phyloP scores from a whole-genome alignment of 129 eudicot genomes.

The Solidago caesia region DNA sequence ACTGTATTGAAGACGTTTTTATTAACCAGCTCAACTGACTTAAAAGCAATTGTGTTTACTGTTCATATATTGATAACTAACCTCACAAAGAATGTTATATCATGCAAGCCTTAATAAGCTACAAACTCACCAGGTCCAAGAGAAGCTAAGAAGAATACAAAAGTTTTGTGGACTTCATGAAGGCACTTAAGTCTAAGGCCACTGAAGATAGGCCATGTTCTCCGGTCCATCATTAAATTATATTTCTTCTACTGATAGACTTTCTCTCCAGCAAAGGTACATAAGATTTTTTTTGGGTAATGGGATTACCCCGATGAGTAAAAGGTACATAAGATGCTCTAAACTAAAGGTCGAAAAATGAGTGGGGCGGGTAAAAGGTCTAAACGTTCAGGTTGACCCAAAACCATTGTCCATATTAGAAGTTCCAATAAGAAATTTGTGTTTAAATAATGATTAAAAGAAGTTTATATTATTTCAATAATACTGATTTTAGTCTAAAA shows the following conservation, averaged over 20 bases:
- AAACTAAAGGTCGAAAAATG: neutral
- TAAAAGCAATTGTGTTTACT: neutral
- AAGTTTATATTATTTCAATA: too few species aligned
- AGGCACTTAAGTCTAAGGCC: constrained; percentile 75
- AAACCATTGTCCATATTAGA: neutral
- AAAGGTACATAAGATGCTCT: constrained; percentile 50
- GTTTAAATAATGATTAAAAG: too few species aligned
- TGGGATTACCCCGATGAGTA: too few species aligned
- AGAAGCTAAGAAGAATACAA: constrained; percentile 75
- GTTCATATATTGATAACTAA: neutral
- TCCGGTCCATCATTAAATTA: constrained; percentile 61
- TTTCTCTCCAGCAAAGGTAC: constrained; percentile 53
- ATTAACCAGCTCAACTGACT: neutral
- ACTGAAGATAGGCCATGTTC: constrained; percentile 63
- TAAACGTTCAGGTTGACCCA: neutral
- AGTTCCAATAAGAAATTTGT: too few species aligned
- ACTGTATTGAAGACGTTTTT: too few species aligned
- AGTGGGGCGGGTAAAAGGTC: neutral
- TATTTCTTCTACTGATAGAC: constrained; percentile 77
- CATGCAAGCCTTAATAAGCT: neutral
- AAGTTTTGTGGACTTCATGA: constrained; percentile 77
- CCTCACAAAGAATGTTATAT: constrained; percentile 2
- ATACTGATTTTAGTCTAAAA: too few species aligned
- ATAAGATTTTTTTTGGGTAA: too few species aligned
- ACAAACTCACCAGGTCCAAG: constrained; percentile 60